Base-by-base conservation (phyloP, 2,329 filamentous ascomycete genomes). In the Didymella keratinophila region DNA sequence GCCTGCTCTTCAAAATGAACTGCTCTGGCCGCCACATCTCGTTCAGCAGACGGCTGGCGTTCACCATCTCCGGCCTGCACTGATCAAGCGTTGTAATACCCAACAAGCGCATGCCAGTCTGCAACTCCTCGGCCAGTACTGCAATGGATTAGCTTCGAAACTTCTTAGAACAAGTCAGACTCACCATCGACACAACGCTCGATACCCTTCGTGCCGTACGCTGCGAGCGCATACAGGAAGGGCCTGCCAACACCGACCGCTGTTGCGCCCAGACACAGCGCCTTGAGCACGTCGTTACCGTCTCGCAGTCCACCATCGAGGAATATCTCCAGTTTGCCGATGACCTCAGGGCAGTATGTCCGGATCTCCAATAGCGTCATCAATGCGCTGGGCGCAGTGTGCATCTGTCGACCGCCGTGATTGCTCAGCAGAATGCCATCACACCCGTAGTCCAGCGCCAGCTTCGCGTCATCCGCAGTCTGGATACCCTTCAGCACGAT, bases 61-160 rank as follows among this genome's bases (percentile, higher is more conserved):
- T 87, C 23, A 89, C 73, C 70, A 88, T 77, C 0, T 87, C 86
- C 0, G 87, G 86, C 62, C 87, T 83, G 5, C 87, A 80, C 68
- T 88, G 81, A 52, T 84, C 80, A 10, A 90, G 74, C 60, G 84
- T 81, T 1, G 85, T 88, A 32, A 89, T 80, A 2, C 88, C 88
- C 56, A 87, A 84, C 71, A 89, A 81, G 25, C 84, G 82, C 87
- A 90, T 90, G 2, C 86, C 86, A 2, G 84, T 88, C 64, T 87
- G 83, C 4, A 90, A 72, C 70, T 90, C 87, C 59, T 89, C 87
- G 27, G 74, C 71, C 41, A 82, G 67, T 25, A 81, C 77, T 76
- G 23, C 11, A 25, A 16, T 9, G n/a, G 65, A 43, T 71, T 58
- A 30, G 45, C n/a, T 25, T 41, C 16, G n/a, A n/a, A n/a, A n/a